Conservation (phyloP, 2,329 filamentous ascomycete genomes). For the Bretziella fagacearum region DNA sequence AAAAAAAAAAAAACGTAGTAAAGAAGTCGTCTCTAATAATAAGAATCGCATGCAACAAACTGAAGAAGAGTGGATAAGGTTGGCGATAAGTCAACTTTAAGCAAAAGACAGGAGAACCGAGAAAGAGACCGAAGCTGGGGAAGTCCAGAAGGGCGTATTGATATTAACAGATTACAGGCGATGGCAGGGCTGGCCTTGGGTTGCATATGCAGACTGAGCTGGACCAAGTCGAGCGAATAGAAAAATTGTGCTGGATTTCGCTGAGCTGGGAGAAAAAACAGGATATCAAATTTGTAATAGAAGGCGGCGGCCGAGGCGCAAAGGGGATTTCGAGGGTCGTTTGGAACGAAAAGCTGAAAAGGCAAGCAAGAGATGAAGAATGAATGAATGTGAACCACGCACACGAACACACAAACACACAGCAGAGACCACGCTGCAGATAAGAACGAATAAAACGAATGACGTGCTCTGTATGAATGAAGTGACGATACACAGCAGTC, state of each 20-base stretch:
- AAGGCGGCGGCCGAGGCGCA: background rate
- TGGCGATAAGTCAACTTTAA: background rate
- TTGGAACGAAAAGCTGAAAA: background rate
- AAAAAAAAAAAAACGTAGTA: too few species aligned
- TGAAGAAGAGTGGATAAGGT: too few species aligned
- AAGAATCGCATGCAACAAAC: too few species aligned
- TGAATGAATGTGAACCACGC: background rate
- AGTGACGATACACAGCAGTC: too few species aligned
- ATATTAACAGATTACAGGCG: background rate
- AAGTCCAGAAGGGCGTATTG: background rate
- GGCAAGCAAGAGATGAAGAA: background rate
- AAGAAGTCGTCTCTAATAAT: too few species aligned
- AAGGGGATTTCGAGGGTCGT: background rate
- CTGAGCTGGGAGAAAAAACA: background rate
- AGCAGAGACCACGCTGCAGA: background rate
- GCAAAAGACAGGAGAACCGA: too few species aligned
- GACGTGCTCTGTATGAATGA: slow-evolving; percentile 19
- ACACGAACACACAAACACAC: background rate
- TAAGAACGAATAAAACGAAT: slow-evolving; percentile 4
- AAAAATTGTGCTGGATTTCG: background rate
- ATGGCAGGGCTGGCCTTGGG: background rate
- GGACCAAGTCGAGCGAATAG: background rate
- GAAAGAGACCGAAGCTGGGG: background rate
- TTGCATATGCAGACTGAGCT: slow-evolving; percentile 4
- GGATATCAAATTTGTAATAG: background rate